Percentiles rank a stretch among this genome's conserved stretches.
phyloP scores from a whole-genome alignment of 2,329 filamentous ascomycete species.

The Nothopassalora personata region DNA sequence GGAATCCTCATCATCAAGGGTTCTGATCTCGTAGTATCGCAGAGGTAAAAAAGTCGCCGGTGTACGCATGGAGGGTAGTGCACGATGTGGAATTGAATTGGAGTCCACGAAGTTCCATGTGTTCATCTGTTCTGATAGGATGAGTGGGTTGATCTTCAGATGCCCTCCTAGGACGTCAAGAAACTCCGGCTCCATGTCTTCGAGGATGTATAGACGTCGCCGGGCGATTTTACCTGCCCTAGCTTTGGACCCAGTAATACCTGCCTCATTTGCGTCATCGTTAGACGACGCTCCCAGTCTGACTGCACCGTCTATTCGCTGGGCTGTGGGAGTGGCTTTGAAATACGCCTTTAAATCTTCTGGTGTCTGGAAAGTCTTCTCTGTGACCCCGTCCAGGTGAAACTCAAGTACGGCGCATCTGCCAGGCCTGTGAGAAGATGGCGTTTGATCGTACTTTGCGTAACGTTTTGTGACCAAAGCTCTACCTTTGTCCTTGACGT shows the following conservation, averaged over 20 bases:
- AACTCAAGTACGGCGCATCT: conserved; percentile 12
- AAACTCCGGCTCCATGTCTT: conserved; percentile 22
- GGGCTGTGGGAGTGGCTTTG: background rate
- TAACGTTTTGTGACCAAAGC: conserved; percentile 1
- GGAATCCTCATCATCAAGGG: conserved; percentile 10
- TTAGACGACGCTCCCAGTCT: background rate
- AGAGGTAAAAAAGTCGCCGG: conserved; percentile 19
- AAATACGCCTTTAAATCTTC: background rate
- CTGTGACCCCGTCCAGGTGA: background rate
- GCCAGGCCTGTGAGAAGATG: conserved; percentile 3
- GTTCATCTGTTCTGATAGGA: conserved; percentile 25
- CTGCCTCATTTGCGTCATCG: background rate
- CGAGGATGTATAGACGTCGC: conserved; percentile 22
- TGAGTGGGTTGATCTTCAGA: conserved; percentile 19
- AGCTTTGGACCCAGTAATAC: background rate
- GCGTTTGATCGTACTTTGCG: background rate
- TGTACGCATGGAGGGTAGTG: conserved; percentile 18
- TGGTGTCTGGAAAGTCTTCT: background rate
- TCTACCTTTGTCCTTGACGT: conserved; percentile 8
- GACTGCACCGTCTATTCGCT: background rate
- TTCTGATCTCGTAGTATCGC: conserved; percentile 23
- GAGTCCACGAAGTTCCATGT: conserved; percentile 24
- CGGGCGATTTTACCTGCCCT: background rate
- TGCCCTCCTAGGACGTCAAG: conserved; percentile 20
- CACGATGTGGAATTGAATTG: conserved; percentile 17